phyloP scores from a whole-genome alignment of 202 grass and related monocot genomes.

The Sporobolus alterniflorus region DNA sequence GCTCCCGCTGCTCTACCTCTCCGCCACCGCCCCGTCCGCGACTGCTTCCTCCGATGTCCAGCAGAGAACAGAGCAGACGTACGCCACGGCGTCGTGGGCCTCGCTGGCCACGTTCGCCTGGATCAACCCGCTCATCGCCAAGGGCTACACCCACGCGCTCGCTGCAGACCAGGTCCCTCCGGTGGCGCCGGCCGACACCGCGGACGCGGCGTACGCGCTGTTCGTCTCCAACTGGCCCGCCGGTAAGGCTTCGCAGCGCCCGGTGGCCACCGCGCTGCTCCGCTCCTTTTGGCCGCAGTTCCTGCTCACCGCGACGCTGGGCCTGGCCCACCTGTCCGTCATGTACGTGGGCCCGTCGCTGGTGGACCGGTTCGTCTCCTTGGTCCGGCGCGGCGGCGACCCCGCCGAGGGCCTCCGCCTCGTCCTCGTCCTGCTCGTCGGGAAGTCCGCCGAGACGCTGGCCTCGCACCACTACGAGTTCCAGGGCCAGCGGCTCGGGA shows the following conservation, averaged over 20 bases:
- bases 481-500: conserved; percentile 65
- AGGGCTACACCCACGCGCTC: conserved; percentile 41
- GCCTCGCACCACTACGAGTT: conserved; percentile 70
- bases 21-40: not conserved
- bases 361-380: conserved; percentile 58
- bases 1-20: conserved; percentile 55
- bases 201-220: conserved; percentile 40
- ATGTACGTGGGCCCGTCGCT: conserved; percentile 78
- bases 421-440: conserved; percentile 44
- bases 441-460: conserved; percentile 59
- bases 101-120: conserved; percentile 60
- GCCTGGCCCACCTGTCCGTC: conserved; percentile 50
- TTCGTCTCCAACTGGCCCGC: conserved; percentile 58
- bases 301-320: conserved; percentile 45
- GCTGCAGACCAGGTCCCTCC: conserved; percentile 37
- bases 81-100: conserved; percentile 57
- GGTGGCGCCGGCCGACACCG: conserved; percentile 40
- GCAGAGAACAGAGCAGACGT: conserved; percentile 23
- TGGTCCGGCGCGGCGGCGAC: conserved; percentile 42
- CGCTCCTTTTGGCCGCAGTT: conserved; percentile 68
- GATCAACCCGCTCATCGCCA: conserved; percentile 62
- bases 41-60: not conserved
- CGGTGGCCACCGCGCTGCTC: conserved; percentile 44
- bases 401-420: conserved; percentile 40
- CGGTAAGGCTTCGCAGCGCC: conserved; percentile 7